Percentiles rank a stretch among this genome's conserved stretches.
Conservation (phyloP, 2,329 filamentous ascomycete species). For the Ceratocystis cubensis region DNA sequence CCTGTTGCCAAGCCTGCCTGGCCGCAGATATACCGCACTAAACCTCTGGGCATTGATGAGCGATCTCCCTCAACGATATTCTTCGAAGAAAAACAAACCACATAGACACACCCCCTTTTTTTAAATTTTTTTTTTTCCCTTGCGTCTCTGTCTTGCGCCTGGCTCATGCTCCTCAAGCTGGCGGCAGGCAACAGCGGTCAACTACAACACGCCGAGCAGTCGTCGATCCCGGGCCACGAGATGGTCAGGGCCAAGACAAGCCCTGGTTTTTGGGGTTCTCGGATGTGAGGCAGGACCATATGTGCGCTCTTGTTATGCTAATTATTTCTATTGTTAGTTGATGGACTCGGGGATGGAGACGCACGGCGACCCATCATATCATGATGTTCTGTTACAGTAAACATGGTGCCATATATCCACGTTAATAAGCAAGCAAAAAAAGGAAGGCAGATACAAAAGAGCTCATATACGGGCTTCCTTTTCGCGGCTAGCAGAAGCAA, state of each 20-base stretch:
- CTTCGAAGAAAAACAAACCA: neutral
- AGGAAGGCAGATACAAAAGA: neutral
- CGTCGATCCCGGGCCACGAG: neutral
- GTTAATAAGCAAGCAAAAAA: neutral
- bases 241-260: neutral
- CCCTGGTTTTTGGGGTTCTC: neutral
- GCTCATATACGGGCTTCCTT: too few relatives aligned
- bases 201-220: neutral
- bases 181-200: neutral
- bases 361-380: neutral
- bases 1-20: neutral
- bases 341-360: neutral
- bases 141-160: neutral
- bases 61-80: neutral
- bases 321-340: neutral
- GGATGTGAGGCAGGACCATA: neutral
- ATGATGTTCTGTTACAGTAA: neutral
- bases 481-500: too few relatives aligned
- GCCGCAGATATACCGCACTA: neutral
- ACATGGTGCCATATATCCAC: neutral
- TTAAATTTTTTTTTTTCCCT: neutral
- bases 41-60: neutral
- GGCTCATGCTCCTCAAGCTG: neutral
- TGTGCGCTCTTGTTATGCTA: slow-evolving; percentile 1
- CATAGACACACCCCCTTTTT: neutral